Percentiles rank a stretch among this genome's conserved stretches.
Conservation (phyloP, 345 rosid genomes). For the Pseudoturritis turrita region DNA sequence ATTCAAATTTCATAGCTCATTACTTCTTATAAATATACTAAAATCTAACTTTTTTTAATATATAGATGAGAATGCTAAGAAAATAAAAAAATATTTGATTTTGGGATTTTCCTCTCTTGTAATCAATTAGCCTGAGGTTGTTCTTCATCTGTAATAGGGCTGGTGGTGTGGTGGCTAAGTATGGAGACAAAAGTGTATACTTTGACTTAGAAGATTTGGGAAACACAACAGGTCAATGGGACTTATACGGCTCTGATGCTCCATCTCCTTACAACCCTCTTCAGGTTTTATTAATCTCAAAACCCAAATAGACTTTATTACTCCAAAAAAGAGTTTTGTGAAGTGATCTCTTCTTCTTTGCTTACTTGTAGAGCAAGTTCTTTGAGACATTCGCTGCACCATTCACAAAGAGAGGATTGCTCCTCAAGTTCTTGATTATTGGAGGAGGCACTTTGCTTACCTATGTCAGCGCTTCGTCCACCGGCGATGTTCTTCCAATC, state of each 20-base stretch:
- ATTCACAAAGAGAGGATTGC: constrained; percentile 90
- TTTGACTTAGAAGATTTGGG: constrained; percentile 95
- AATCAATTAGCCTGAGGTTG: constrained; percentile 10
- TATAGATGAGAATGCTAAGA: background rate
- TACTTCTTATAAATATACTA: background rate
- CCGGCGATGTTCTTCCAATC: constrained; percentile 80
- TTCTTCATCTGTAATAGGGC: constrained; percentile 26
- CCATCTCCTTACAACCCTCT: constrained; percentile 97
- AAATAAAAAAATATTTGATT: background rate
- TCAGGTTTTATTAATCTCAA: constrained; percentile 45
- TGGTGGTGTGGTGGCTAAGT: constrained; percentile 74
- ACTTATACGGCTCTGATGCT: constrained; percentile 96
- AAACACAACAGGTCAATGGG: constrained; percentile 97
- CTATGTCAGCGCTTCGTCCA: constrained; percentile 58
- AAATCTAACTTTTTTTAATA: background rate
- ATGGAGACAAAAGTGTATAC: constrained; percentile 95
- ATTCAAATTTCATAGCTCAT: background rate
- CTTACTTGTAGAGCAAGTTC: constrained; percentile 82
- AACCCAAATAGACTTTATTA: background rate
- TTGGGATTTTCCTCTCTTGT: background rate
- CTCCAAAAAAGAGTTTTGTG: background rate
- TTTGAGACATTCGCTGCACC: constrained; percentile 93
- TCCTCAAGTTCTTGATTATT: constrained; percentile 89
- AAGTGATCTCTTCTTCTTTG: background rate
- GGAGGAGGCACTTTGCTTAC: constrained; percentile 84